phyloP scores from a whole-genome alignment of 1,284 basidiomycete genomes.

The Microbotryum saponariae region DNA sequence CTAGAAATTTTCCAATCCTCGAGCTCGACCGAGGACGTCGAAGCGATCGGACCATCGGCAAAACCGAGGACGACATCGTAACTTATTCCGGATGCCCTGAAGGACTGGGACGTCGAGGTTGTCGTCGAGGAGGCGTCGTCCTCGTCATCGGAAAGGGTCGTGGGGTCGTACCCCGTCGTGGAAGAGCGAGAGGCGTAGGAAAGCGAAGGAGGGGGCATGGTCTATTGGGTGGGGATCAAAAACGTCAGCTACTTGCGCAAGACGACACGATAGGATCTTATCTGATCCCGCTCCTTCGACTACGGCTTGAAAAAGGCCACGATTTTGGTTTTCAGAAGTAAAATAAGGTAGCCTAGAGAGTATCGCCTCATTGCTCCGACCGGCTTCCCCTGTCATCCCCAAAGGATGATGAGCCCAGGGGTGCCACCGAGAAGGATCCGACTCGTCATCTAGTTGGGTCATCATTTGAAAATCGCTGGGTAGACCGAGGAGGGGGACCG shows the following conservation, averaged over 20 bases:
- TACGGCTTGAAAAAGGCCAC: not conserved
- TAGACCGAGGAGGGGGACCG: too few relatives aligned
- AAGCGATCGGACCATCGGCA: conserved; percentile 18
- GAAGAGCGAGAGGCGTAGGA: conserved; percentile 8
- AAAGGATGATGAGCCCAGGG: conserved; percentile 9
- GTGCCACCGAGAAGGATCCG: conserved; percentile 23
- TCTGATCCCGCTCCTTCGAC: not conserved
- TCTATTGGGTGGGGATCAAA: not conserved
- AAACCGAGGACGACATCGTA: conserved; percentile 24
- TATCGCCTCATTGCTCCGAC: conserved; percentile 3
- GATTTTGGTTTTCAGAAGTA: not conserved
- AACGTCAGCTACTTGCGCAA: not conserved
- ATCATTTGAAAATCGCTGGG: not conserved
- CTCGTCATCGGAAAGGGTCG: conserved; percentile 29
- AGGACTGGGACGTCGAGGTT: conserved; percentile 7
- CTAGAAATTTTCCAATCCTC: conserved; percentile 25
- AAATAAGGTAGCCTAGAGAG: conserved; percentile 26
- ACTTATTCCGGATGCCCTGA: conserved; percentile 4
- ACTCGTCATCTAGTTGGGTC: conserved; percentile 26
- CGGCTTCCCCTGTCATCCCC: conserved; percentile 1
- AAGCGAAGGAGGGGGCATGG: conserved; percentile 21
- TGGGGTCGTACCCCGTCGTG: conserved; percentile 17
- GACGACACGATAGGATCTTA: too few relatives aligned
- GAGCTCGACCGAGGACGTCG: not conserved
- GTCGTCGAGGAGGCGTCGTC: conserved; percentile 11